Evolutionary conservation across 139 green algal species (phyloP), one percentile per base, ranked within the genome.

Genomic region (Tetraselmis chui): DNA sequence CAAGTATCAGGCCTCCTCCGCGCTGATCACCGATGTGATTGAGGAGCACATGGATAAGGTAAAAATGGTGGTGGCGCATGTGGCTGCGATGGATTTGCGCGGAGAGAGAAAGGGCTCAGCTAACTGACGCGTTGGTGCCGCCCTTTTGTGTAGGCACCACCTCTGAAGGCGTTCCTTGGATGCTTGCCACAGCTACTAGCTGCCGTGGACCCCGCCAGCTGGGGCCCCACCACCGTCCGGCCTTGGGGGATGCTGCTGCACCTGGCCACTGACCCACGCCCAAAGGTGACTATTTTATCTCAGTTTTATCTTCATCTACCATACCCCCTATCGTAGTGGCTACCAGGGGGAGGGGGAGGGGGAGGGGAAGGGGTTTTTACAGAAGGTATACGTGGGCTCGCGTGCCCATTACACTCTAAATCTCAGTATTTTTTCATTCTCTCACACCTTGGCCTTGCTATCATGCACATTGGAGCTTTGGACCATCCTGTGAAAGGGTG

Each of bases 121-220:
- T n/a, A n/a, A n/a, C n/a, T n/a, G n/a, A n/a, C n/a, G n/a, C n/a
- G n/a, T n/a, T n/a, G n/a, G n/a, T n/a, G n/a, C n/a, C n/a, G n/a
- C n/a, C n/a, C n/a, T n/a, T n/a, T n/a, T n/a, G n/a, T 67, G 45
- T 18, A 67, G 45, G 45, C 45, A 18, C 11, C 45, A 18, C 45
- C 45, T 67, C 45, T 67, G 5, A 67, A 67, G 45, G 45, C 45
- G 45, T 67, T 25, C 18, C 76, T 95, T 45, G 31, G 78, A 2
- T 92, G 88, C 83, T 85, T 96, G 32, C 82, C 86, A 26, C 81
- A 90, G 30, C 29, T 93, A 29, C 85, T 95, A 59, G 87, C 90
- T 23, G 90, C 89, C 18, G 80, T 87, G 2, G 91, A 93, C 75
- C 85, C 86, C 0, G 5, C 76, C 28, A 85, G 90, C 77, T 92